Percentiles rank a stretch among this genome's conserved stretches.
Evolutionary conservation across 192 early-diverging fungal species (phyloP).

Genomic region (Coemansia sp.): DNA sequence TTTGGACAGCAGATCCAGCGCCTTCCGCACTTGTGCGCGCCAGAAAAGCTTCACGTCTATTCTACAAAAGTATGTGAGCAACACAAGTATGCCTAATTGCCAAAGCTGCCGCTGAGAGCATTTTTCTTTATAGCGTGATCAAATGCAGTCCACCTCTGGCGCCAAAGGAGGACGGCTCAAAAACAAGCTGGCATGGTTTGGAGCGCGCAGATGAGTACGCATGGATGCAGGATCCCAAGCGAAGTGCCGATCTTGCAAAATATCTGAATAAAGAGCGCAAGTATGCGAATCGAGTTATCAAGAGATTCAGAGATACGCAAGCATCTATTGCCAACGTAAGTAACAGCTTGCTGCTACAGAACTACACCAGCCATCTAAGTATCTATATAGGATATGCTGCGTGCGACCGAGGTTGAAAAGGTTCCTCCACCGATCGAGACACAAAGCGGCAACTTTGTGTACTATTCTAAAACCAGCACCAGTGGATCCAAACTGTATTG

Average conservation of each 20-base stretch:
- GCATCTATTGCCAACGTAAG: slow-evolving; percentile 20
- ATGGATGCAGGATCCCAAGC: slow-evolving; percentile 44
- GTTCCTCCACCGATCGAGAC: slow-evolving; percentile 47
- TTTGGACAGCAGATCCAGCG: no score
- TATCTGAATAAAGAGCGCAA: slow-evolving; percentile 32
- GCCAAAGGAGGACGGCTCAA: background rate
- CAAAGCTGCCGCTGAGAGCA: no score
- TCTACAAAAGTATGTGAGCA: slow-evolving; percentile 1
- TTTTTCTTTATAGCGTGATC: no score
- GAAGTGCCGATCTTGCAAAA: slow-evolving; percentile 7
- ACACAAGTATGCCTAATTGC: no score
- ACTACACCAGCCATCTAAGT: no score
- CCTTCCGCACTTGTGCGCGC: background rate
- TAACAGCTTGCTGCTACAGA: background rate
- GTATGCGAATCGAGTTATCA: slow-evolving; percentile 30
- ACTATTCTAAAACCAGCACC: slow-evolving; percentile 15
- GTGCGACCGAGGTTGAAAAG: slow-evolving; percentile 35
- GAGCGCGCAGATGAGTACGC: slow-evolving; percentile 37
- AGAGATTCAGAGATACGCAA: slow-evolving; percentile 19
- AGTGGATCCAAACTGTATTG: slow-evolving; percentile 30
- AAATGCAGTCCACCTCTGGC: background rate
- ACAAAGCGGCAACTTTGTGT: slow-evolving; percentile 30
- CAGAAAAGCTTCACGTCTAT: slow-evolving; percentile 2
- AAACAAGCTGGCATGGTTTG: slow-evolving; percentile 23
- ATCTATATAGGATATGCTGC: slow-evolving; percentile 21